phyloP scores from a whole-genome alignment of 1,284 basidiomycete genomes.

The Pterulicium gracile region DNA sequence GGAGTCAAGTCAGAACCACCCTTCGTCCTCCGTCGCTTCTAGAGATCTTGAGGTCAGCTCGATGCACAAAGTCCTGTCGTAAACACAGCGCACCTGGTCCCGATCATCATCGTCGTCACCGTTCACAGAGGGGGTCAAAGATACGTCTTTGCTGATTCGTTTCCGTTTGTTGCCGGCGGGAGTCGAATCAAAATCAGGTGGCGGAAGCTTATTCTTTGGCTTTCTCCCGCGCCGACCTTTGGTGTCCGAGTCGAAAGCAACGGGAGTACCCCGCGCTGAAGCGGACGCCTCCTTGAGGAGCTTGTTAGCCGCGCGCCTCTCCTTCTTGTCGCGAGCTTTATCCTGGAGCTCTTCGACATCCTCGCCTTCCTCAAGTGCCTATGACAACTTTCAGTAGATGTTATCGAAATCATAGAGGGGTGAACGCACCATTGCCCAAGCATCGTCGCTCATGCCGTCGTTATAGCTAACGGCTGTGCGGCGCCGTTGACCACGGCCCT shows the following conservation, averaged over 20 bases:
- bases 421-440: conserved; percentile 70
- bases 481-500: conserved; percentile 79
- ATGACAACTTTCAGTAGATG: conserved; percentile 4
- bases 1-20: conserved; percentile 38
- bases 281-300: conserved; percentile 30
- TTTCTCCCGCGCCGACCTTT: conserved; percentile 56
- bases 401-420: conserved; percentile 8
- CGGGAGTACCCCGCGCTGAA: conserved; percentile 46
- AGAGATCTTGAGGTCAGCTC: conserved; percentile 6
- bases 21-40: conserved; percentile 76
- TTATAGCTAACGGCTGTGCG: conserved; percentile 87
- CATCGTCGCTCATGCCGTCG: conserved; percentile 90
- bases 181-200: conserved; percentile 36
- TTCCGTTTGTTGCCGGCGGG: conserved; percentile 37
- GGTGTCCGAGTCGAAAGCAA: conserved; percentile 42
- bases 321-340: conserved; percentile 49
- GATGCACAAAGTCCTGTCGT: conserved; percentile 5
- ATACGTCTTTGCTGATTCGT: conserved; percentile 73
- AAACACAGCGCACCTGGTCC: conserved; percentile 39
- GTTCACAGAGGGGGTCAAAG: conserved; percentile 63
- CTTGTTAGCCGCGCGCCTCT: conserved; percentile 43
- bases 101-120: conserved; percentile 61
- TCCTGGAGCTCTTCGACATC: conserved; percentile 73
- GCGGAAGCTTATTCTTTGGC: conserved; percentile 24
- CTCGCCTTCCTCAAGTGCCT: conserved; percentile 83